These are phyloP conservation scores for Bruguiera parviflora DNA, from an alignment of 345 rosid genomes.

Conservation along the genomic window DNA sequence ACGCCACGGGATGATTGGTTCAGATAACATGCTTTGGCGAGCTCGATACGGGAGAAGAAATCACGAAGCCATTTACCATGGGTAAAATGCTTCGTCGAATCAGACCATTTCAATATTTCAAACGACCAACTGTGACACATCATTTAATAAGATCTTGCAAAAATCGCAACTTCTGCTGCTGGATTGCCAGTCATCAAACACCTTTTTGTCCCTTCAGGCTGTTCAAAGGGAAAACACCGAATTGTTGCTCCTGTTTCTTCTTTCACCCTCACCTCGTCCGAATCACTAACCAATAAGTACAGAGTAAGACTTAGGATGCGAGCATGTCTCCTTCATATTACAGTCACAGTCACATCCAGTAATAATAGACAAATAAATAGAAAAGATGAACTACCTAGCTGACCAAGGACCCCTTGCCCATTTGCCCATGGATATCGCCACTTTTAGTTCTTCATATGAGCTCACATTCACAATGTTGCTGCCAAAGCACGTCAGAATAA, in stretches of 20 bases:
- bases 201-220: constrained; percentile 53
- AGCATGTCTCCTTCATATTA: not conserved
- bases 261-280: constrained; percentile 70
- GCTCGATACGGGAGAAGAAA: not conserved
- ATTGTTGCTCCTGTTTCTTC: constrained; percentile 97
- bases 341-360: not conserved
- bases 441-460: constrained; percentile 81
- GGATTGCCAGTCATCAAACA: constrained; percentile 85
- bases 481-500: constrained; percentile 23
- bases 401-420: constrained; percentile 99
- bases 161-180: constrained; percentile 80
- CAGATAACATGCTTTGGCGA: not conserved
- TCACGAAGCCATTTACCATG: not conserved
- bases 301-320: constrained; percentile 2
- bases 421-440: constrained; percentile 68
- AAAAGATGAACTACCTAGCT: constrained; percentile 44
- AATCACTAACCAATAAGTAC: constrained; percentile 44
- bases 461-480: constrained; percentile 85
- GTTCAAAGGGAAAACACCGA: constrained; percentile 86
- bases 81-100: not conserved
- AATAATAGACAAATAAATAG: not conserved
- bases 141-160: constrained; percentile 70
- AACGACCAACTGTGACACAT: too few species aligned
- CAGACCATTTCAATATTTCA: not conserved
- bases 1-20: not conserved